Evolutionary conservation across 805 yeast genomes (phyloP).

Genomic region (Maudiozyma saulgeensis): DNA sequence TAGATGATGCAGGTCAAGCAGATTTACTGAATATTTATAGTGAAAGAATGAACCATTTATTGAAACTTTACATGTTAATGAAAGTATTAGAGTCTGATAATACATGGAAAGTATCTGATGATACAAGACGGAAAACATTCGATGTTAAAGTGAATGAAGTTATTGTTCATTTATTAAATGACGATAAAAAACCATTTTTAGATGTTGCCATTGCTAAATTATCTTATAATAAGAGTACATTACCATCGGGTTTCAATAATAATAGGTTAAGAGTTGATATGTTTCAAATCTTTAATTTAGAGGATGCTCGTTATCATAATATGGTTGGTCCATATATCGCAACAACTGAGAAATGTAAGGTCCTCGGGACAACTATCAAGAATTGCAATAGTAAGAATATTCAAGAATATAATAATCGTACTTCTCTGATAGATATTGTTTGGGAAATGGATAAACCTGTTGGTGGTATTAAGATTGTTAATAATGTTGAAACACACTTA

Average conservation of each 20-base stretch:
- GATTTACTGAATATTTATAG: conserved; percentile 35
- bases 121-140: conserved; percentile 34
- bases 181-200: conserved; percentile 51
- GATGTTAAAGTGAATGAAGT: conserved; percentile 58
- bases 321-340: conserved; percentile 44
- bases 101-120: conserved; percentile 18
- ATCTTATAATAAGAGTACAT: conserved; percentile 50
- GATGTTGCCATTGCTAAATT: conserved; percentile 60
- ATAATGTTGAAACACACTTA: conserved; percentile 47
- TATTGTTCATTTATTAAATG: conserved; percentile 59
- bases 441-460: conserved; percentile 84
- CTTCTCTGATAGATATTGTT: conserved; percentile 35
- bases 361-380: background rate
- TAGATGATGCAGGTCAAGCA: conserved; percentile 41
- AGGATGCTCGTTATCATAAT: conserved; percentile 57
- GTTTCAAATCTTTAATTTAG: conserved; percentile 63
- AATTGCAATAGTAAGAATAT: conserved; percentile 2
- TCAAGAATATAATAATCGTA: conserved; percentile 7
- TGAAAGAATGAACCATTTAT: conserved; percentile 30
- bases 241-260: conserved; percentile 55
- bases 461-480: conserved; percentile 84
- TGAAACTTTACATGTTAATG: conserved; percentile 39
- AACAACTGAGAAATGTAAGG: background rate
- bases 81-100: conserved; percentile 33
- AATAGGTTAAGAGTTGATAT: conserved; percentile 50